Conservation (phyloP, 768 basidiomycete species). For the Imleria badia region DNA sequence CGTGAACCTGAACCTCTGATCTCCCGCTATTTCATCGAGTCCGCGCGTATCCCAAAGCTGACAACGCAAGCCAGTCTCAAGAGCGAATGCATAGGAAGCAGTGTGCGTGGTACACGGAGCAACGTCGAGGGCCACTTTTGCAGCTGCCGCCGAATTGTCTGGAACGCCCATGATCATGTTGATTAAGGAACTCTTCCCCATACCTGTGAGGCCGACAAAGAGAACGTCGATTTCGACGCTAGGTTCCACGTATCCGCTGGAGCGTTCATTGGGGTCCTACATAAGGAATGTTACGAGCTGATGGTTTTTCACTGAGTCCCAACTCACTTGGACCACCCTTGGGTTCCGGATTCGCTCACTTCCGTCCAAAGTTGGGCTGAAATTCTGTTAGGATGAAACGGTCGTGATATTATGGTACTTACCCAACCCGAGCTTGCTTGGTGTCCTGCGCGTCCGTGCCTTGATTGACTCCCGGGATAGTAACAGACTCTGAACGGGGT, state of each 20-base stretch:
- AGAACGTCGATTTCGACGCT: constrained; percentile 14
- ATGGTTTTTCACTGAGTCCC: neutral
- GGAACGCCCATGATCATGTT: constrained; percentile 22
- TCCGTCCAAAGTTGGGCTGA: neutral
- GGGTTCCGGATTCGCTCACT: neutral
- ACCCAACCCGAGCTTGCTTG: neutral
- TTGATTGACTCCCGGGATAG: neutral
- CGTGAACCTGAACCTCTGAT: constrained; percentile 3
- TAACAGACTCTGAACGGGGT: too few relatives aligned
- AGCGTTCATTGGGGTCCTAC: neutral
- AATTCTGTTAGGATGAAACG: neutral
- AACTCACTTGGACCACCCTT: neutral
- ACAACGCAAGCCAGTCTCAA: constrained; percentile 6
- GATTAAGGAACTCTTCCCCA: constrained; percentile 26
- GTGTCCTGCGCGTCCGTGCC: too few relatives aligned
- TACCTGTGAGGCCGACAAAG: constrained; percentile 26
- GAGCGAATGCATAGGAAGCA: neutral
- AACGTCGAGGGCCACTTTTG: constrained; percentile 19
- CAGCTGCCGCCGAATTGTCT: constrained; percentile 4
- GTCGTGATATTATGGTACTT: neutral
- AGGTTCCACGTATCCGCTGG: neutral
- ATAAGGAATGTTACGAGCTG: neutral
- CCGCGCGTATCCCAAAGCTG: constrained; percentile 29
- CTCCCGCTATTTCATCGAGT: constrained; percentile 20
- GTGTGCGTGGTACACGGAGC: constrained; percentile 18